phyloP scores from a whole-genome alignment of 805 yeast species.

The Lipomyces starkeyi region DNA sequence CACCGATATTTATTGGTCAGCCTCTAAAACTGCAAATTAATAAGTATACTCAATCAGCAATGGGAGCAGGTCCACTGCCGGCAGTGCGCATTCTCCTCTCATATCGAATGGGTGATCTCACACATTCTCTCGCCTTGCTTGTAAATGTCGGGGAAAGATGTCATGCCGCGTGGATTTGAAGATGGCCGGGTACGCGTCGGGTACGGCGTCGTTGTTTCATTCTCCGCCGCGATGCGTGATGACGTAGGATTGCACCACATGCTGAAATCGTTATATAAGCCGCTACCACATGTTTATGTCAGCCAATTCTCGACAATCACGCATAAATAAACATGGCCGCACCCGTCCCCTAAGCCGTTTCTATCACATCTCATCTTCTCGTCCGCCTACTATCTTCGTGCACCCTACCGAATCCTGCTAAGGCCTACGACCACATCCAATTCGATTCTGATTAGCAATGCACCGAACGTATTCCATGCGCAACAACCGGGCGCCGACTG shows the following conservation, averaged over 20 bases:
- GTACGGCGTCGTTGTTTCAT: background rate
- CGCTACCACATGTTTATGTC: background rate
- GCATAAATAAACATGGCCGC: constrained; percentile 5
- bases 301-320: background rate
- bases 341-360: background rate
- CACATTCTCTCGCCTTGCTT: no score
- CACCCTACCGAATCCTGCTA: background rate
- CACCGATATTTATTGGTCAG: no score
- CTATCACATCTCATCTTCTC: background rate
- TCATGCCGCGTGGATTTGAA: no score
- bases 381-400: background rate
- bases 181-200: background rate
- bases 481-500: constrained; percentile 95
- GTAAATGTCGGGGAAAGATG: no score
- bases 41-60: no score
- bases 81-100: no score
- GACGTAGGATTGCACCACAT: background rate
- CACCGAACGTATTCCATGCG: constrained; percentile 98
- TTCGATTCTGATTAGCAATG: constrained; percentile 54
- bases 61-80: no score
- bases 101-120: no score
- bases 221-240: background rate
- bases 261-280: background rate
- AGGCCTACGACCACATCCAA: background rate
- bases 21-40: no score